Evolutionary conservation across 805 yeast species (phyloP).

Genomic region (Grigorovia transvaalensis): DNA sequence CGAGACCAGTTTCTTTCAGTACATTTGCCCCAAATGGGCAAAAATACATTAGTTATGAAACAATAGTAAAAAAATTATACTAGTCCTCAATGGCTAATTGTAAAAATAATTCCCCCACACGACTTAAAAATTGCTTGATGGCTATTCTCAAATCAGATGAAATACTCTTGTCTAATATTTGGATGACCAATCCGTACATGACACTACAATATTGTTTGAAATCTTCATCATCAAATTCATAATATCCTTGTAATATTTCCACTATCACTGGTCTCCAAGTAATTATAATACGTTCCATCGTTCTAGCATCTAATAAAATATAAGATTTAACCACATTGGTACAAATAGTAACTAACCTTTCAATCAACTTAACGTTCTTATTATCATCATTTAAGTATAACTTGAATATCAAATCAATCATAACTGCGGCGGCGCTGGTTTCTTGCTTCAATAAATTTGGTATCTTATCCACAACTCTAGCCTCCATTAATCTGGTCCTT

Average conservation of each 20-base stretch:
- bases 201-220: conserved; percentile 48
- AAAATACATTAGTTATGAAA: background rate
- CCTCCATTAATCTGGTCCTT: conserved; percentile 80
- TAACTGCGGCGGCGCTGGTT: conserved; percentile 79
- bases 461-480: conserved; percentile 82
- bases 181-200: conserved; percentile 50
- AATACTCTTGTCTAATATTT: conserved; percentile 49
- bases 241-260: conserved; percentile 74
- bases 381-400: conserved; percentile 44
- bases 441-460: conserved; percentile 92
- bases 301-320: conserved; percentile 56
- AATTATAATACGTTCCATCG: conserved; percentile 68
- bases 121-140: conserved; percentile 45
- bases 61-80: background rate
- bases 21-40: background rate
- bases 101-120: conserved; percentile 42
- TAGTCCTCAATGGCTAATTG: conserved; percentile 3
- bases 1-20: no score
- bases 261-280: conserved; percentile 91
- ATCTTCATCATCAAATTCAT: conserved; percentile 65
- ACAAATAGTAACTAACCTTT: conserved; percentile 52
- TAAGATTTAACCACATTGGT: conserved; percentile 60
- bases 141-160: conserved; percentile 53
- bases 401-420: conserved; percentile 68
- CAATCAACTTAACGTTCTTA: conserved; percentile 38